Conservation (phyloP, 1,139 yeast genomes). For the Yamadazyma pseudoaaseri region DNA sequence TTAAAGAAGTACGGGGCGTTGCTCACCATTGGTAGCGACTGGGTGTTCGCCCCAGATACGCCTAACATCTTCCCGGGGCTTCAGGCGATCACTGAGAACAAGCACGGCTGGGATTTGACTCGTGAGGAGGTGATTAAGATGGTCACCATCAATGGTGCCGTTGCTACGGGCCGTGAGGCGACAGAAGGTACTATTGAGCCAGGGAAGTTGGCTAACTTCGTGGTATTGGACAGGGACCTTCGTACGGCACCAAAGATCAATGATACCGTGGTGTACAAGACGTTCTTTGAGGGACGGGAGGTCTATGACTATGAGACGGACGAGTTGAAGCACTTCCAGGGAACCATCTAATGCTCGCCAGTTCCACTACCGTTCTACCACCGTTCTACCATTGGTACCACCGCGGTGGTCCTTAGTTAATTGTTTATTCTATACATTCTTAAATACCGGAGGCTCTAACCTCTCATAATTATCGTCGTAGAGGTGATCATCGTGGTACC, state of each 20-base stretch:
- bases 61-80: slow-evolving; percentile 23
- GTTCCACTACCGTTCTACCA: no score
- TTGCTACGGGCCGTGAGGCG: slow-evolving; percentile 17
- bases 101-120: slow-evolving; percentile 22
- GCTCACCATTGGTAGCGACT: slow-evolving; percentile 21
- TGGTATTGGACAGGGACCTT: slow-evolving; percentile 19
- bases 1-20: slow-evolving; percentile 20
- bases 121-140: slow-evolving; percentile 19
- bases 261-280: slow-evolving; percentile 19
- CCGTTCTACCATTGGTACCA: no score
- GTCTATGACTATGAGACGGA: slow-evolving; percentile 22
- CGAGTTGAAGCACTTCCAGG: slow-evolving; percentile 21
- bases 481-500: slow-evolving; percentile 26
- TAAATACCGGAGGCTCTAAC: slow-evolving; percentile 10
- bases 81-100: slow-evolving; percentile 21
- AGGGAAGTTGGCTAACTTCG: slow-evolving; percentile 21
- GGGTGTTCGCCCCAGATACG: slow-evolving; percentile 24
- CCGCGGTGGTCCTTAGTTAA: background rate
- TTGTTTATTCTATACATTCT: background rate
- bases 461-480: slow-evolving; percentile 32
- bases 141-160: slow-evolving; percentile 21
- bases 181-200: slow-evolving; percentile 18
- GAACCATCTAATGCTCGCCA: slow-evolving; percentile 8
- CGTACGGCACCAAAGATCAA: slow-evolving; percentile 15
- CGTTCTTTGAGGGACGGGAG: slow-evolving; percentile 20